Conservation (phyloP, 805 yeast genomes). For the Suhomyces vadensis region DNA sequence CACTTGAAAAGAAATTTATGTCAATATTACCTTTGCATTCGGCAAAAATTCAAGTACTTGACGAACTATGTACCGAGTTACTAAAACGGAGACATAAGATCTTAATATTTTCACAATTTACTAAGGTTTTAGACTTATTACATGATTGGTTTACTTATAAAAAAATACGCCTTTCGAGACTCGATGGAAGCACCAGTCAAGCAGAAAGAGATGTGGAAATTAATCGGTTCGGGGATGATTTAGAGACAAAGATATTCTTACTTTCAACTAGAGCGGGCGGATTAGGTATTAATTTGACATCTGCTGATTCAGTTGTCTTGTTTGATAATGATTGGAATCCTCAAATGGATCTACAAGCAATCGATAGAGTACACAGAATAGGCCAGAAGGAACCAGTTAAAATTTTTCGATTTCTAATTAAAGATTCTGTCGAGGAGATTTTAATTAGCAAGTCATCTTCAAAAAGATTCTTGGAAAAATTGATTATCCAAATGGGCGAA, state of each 20-base stretch:
- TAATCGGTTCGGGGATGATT: conserved; percentile 42
- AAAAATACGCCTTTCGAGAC: conserved; percentile 50
- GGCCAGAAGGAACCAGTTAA: conserved; percentile 87
- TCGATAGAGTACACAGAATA: conserved; percentile 92
- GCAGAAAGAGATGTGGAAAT: conserved; percentile 66
- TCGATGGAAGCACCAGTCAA: conserved; percentile 77
- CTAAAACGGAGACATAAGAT: conserved; percentile 60
- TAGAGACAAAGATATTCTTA: conserved; percentile 52
- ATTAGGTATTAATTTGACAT: conserved; percentile 79
- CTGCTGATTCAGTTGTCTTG: conserved; percentile 86
- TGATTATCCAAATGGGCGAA: conserved; percentile 53
- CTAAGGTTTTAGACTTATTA: conserved; percentile 75
- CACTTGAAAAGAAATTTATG: conserved; percentile 32
- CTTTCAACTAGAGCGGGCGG: conserved; percentile 95
- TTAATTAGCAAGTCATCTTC: conserved; percentile 75
- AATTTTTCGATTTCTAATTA: conserved; percentile 73
- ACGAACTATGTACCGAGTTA: conserved; percentile 59
- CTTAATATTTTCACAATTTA: conserved; percentile 84
- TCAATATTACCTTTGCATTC: conserved; percentile 50
- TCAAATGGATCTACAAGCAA: conserved; percentile 93
- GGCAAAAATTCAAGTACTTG: conserved; percentile 70
- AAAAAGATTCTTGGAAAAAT: conserved; percentile 74
- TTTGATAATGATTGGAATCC: conserved; percentile 98
- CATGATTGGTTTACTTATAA: conserved; percentile 68
- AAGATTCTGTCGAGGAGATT: conserved; percentile 81